Evolutionary conservation across 1,284 basidiomycete species (phyloP).

Genomic region (Testicularia cyperi): DNA sequence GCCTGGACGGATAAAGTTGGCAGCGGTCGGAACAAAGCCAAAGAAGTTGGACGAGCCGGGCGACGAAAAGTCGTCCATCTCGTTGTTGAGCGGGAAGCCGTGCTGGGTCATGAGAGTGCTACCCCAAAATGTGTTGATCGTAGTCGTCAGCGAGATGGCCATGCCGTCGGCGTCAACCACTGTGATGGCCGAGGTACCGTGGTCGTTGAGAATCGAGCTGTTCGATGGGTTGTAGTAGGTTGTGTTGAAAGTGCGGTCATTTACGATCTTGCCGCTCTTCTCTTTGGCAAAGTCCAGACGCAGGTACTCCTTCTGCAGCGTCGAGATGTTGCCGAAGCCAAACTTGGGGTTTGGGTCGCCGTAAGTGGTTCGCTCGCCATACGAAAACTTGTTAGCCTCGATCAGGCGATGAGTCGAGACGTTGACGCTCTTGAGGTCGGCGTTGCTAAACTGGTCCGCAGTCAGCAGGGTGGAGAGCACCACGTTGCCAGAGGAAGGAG

Average conservation of each 20-base stretch:
- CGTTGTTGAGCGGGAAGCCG: slow-evolving; percentile 56
- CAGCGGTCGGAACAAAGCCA: slow-evolving; percentile 52
- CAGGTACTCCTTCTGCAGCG: slow-evolving; percentile 58
- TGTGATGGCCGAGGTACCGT: slow-evolving; percentile 61
- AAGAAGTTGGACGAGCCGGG: slow-evolving; percentile 60
- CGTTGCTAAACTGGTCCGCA: slow-evolving; percentile 34
- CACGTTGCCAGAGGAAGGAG: slow-evolving; percentile 57
- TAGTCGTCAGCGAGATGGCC: slow-evolving; percentile 62
- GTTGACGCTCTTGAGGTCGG: slow-evolving; percentile 20
- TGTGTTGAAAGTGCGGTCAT: slow-evolving; percentile 34
- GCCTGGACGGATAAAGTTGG: slow-evolving; percentile 61
- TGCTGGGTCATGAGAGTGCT: slow-evolving; percentile 39
- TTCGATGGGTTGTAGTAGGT: slow-evolving; percentile 60
- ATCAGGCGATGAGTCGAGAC: slow-evolving; percentile 61
- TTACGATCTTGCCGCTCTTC: slow-evolving; percentile 56
- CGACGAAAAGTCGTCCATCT: slow-evolving; percentile 62
- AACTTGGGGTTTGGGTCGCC: slow-evolving; percentile 63
- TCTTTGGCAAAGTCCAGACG: slow-evolving; percentile 43
- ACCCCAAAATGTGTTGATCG: slow-evolving; percentile 62
- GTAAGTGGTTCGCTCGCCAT: slow-evolving; percentile 61
- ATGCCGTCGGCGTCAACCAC: slow-evolving; percentile 60
- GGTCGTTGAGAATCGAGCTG: slow-evolving; percentile 49
- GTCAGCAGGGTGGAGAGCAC: slow-evolving; percentile 58
- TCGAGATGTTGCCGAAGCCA: slow-evolving; percentile 60
- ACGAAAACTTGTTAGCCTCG: slow-evolving; percentile 62